Conservation (phyloP, 768 basidiomycete species). For the Tephrocybe sp. region DNA sequence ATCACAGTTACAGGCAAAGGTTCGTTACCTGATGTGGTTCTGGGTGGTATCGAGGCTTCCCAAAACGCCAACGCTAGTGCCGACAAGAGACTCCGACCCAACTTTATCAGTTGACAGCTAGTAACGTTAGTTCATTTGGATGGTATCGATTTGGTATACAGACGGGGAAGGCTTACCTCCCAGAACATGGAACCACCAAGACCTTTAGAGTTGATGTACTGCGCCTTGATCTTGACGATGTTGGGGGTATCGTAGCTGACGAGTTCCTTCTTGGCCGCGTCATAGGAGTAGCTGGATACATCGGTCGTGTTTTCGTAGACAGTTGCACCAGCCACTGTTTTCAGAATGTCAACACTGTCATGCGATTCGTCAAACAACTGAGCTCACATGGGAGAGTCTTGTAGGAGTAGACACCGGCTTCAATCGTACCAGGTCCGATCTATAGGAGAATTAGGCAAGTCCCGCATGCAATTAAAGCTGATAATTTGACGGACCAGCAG, state of each 20-base stretch:
- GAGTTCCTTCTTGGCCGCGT: slow-evolving; percentile 60
- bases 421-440: slow-evolving; percentile 71
- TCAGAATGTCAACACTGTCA: background rate
- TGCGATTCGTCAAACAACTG: background rate
- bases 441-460: slow-evolving; percentile 51
- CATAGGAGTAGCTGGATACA: slow-evolving; percentile 78
- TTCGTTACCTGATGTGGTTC: slow-evolving; percentile 60
- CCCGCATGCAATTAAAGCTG: slow-evolving; percentile 60
- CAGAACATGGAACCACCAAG: slow-evolving; percentile 76
- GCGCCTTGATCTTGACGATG: slow-evolving; percentile 62
- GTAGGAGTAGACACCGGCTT: slow-evolving; percentile 78
- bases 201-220: slow-evolving; percentile 58
- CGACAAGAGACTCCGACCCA: slow-evolving; percentile 57
- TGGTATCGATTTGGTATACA: background rate
- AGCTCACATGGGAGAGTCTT: slow-evolving; percentile 56
- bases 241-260: slow-evolving; percentile 77
- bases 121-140: slow-evolving; percentile 1
- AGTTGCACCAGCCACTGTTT: slow-evolving; percentile 46
- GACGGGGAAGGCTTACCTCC: slow-evolving; percentile 43
- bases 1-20: slow-evolving; percentile 6
- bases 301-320: slow-evolving; percentile 67
- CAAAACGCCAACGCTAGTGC: slow-evolving; percentile 42
- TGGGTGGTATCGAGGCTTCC: slow-evolving; percentile 57
- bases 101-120: slow-evolving; percentile 60
- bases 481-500: slow-evolving; percentile 61